Evolutionary conservation across 805 yeast species (phyloP).

Genomic region (Candida wancherniae): DNA sequence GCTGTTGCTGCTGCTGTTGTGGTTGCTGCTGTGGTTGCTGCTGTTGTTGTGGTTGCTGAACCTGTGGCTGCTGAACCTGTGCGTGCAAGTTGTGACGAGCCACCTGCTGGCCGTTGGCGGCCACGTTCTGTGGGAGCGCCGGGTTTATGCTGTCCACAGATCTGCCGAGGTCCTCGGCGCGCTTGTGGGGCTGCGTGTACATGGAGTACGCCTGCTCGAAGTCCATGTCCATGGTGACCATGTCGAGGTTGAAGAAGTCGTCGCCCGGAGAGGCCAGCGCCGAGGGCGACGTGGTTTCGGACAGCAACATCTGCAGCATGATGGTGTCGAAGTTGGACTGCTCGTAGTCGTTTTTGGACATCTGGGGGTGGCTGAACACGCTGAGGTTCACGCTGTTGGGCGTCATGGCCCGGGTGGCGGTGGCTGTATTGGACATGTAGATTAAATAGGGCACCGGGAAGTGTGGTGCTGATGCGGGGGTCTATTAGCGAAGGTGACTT

Average conservation of each 20-base stretch:
- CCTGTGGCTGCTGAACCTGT: too few species aligned
- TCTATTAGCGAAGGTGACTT: too few species aligned
- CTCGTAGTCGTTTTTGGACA: constrained; percentile 3
- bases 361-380: constrained; percentile 12
- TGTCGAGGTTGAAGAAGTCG: constrained; percentile 22
- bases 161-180: too few species aligned
- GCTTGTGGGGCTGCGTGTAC: constrained; percentile 37
- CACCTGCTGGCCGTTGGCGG: too few species aligned
- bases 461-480: too few species aligned
- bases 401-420: constrained; percentile 12
- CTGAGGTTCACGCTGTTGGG: constrained; percentile 14
- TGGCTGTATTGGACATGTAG: constrained; percentile 17
- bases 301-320: not conserved
- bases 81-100: too few species aligned
- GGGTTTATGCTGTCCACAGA: too few species aligned
- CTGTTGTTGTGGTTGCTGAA: too few species aligned
- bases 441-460: too few species aligned
- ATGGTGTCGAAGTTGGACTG: constrained; percentile 1
- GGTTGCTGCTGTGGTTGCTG: too few species aligned
- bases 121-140: too few species aligned
- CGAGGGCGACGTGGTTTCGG: constrained; percentile 1
- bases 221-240: constrained; percentile 39
- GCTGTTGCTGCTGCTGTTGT: too few species aligned
- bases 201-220: constrained; percentile 42
- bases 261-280: constrained; percentile 14